phyloP scores from a whole-genome alignment of 1,284 basidiomycete genomes.

The Kalmanozyma brasiliensis region DNA sequence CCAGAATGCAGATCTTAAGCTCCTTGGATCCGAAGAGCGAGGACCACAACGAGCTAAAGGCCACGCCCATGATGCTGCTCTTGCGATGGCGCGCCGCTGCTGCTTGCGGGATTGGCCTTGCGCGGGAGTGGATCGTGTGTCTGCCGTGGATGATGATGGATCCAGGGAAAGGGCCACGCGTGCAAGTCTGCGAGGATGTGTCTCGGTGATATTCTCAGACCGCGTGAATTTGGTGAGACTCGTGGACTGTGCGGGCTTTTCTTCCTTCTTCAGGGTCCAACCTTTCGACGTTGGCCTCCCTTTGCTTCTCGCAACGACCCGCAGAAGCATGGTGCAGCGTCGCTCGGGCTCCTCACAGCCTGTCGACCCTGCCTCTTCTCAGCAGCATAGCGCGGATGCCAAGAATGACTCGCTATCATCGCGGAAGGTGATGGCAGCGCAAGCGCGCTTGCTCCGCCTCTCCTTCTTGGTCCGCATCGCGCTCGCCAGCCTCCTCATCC shows the following conservation, averaged over 20 bases:
- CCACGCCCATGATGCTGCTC: constrained; percentile 57
- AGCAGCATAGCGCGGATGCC: background rate
- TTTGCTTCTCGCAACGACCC: background rate
- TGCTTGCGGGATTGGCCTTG: no score
- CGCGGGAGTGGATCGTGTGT: background rate
- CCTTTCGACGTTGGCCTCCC: background rate
- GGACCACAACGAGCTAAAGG: constrained; percentile 69
- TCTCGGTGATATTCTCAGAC: no score
- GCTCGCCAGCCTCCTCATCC: constrained; percentile 25
- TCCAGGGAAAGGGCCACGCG: no score
- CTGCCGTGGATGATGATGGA: background rate
- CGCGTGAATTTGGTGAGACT: constrained; percentile 18
- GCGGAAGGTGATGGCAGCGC: constrained; percentile 3
- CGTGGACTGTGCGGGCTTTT: constrained; percentile 9
- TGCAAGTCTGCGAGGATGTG: no score
- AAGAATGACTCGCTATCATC: background rate
- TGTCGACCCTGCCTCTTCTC: background rate
- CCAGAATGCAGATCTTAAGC: constrained; percentile 69
- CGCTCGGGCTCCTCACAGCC: constrained; percentile 9
- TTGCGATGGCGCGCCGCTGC: background rate
- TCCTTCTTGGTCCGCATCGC: constrained; percentile 25
- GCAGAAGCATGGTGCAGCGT: constrained; percentile 13
- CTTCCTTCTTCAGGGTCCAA: constrained; percentile 22
- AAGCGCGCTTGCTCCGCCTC: constrained; percentile 13
- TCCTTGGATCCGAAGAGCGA: constrained; percentile 70